Evolutionary conservation across 2,329 filamentous ascomycete species (phyloP), one percentile per base, ranked within the genome.

Genomic region (Incumbomyces delicatus): DNA sequence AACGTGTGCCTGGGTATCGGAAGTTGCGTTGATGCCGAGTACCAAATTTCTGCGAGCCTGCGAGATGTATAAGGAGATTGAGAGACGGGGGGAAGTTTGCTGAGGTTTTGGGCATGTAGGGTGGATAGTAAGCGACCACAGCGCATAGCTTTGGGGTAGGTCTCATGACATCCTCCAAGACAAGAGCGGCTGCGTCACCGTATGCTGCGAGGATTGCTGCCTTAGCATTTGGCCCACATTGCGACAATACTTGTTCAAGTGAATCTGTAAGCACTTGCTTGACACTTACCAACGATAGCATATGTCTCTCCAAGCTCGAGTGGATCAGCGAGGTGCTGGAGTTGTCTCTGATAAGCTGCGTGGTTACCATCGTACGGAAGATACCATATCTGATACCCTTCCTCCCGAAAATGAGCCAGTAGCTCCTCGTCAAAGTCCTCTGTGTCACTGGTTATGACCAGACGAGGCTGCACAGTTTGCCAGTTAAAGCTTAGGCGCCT

Each of bases 41-140:
- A 47, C 45, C 57, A 51, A 59, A 61, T 36, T 50, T 55, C 18
- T 71, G 60, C 31, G 67, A 58, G 2, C 70, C 70, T 2, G 76
- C 75, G 0, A 83, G 70, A 59, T 83, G 79, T 1, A 80, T 73
- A 6, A 78, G 61, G 1, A 81, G 70, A 17, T 66, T 66, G 2
- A 73, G 51, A 13, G 55, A 60, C 31, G 57, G 57, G 13, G 67
- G 60, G 51, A 65, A 65, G 22, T 53, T 52, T 12, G 57, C 57
- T 37, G 63, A 59, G 0, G 71, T 69, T 33, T 71, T 67, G 0
- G 80, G 78, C 44, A 82, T 75, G 12, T 67, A 63, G 34, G 72
- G 68, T 0, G 80, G 80, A 53, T 83, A 83, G 65, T 82, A 83
- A 14, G 77, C 78, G 18, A 81, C 66, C 2, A 83, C 66, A 0